phyloP scores from a whole-genome alignment of 305 asterid species.

The Fraxinus greggii region DNA sequence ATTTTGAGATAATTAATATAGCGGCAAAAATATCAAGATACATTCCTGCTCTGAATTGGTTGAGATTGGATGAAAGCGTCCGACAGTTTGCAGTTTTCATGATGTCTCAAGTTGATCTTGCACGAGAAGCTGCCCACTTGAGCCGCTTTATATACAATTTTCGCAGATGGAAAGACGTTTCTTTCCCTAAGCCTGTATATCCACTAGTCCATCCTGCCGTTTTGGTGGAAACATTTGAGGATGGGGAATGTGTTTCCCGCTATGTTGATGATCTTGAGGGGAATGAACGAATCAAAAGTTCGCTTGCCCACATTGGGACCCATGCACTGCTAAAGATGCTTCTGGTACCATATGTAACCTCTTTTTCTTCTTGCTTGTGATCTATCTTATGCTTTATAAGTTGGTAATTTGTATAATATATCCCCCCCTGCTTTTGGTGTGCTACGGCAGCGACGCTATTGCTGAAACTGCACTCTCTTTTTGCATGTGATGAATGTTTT shows the following conservation, averaged over 20 bases:
- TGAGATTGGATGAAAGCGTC: slow-evolving; percentile 93
- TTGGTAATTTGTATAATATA: background rate
- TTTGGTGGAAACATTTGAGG: slow-evolving; percentile 93
- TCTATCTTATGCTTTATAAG: slow-evolving; percentile 10
- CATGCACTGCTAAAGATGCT: slow-evolving; percentile 97
- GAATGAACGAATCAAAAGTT: slow-evolving; percentile 69
- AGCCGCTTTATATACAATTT: slow-evolving; percentile 92
- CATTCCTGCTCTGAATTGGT: slow-evolving; percentile 79
- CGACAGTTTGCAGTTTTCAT: slow-evolving; percentile 90
- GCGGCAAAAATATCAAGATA: slow-evolving; percentile 65
- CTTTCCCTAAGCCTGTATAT: slow-evolving; percentile 93
- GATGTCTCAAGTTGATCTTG: slow-evolving; percentile 98
- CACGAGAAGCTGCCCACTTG: slow-evolving; percentile 94
- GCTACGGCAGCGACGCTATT: background rate
- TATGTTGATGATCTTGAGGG: slow-evolving; percentile 79
- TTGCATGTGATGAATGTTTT: slow-evolving; percentile 4
- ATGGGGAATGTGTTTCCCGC: slow-evolving; percentile 79
- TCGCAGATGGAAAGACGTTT: slow-evolving; percentile 84
- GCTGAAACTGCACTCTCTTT: slow-evolving; percentile 9
- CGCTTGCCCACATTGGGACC: slow-evolving; percentile 92
- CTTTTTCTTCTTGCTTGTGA: background rate
- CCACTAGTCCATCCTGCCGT: slow-evolving; percentile 97
- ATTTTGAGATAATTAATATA: slow-evolving; percentile 76
- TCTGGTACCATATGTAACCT: slow-evolving; percentile 50
- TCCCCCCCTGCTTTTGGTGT: slow-evolving; percentile 4